Evolutionary conservation across 306 rosid genomes (phyloP), one percentile per base, ranked within the genome.

Genomic region (Castanea sativa): DNA sequence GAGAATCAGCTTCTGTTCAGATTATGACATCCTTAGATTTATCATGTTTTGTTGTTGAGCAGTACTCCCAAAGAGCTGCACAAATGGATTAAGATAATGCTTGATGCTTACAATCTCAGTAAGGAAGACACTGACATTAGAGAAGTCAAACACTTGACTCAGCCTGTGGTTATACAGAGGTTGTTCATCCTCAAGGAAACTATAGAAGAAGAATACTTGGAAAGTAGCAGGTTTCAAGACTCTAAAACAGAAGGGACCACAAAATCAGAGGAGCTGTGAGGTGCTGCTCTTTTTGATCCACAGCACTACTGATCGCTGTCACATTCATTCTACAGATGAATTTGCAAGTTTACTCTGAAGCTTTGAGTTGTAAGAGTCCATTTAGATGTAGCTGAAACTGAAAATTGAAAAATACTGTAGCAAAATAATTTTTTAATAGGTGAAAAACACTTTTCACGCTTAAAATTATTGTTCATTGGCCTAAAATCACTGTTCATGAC

Each of bases 31-130:
- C 14, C 61, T 68, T 52, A 10, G 0, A 13, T 56, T 70, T 23
- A 13, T 1, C 21, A 25, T 45, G 52, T 55, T 76, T 85, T 27
- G 51, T 55, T 29, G 33, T 83, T 76, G 74, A 79, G 84, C 91
- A 92, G 99, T 45, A 94, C 94, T 27, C 99, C 99, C 0, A 82
- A 86, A 82, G 97, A 95, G 90, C 86, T 95, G 65, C 97, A 89
- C 86, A 92, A 92, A 84, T 94, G 99, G 99, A 83, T 94, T 72
- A 88, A 90, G 86, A 91, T 92, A 77, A 91, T 92, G 99, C 97
- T 94, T 27, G 99, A 94, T 77, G 94, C 97, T 2, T 94, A 91
- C 82, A 86, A 89, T 86, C 88, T 92, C 72, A 91, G 92, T 75
- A 89, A 89, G 41, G 99, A 94, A 87, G 97, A 92, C 75, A 87